Base-by-base conservation (phyloP, 2,329 filamentous ascomycete species). In the Delphinella strobiligena region DNA sequence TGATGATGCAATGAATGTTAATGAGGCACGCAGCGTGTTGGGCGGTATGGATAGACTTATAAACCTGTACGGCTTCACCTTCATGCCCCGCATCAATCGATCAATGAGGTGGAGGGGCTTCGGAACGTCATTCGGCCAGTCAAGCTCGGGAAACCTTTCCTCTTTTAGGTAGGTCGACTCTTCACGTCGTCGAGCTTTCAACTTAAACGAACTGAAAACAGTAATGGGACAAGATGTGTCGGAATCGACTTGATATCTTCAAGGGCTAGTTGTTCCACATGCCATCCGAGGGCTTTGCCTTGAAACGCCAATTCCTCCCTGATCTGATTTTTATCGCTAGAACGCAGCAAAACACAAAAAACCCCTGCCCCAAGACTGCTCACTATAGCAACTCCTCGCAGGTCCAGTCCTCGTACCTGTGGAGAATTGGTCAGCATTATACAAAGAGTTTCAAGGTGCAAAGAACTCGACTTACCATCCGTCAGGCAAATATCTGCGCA, bases 401-500 rank as follows among this genome's bases (percentile, higher is more conserved):
- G 27, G 88, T 93, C 91, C 91, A 98, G 62, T 98, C 91, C 72
- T 98, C 91, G 63, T 96, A 96, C 68, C 83, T 89, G 50, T 30
- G 30, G 9, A 35, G n/a, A n/a, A n/a, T 27, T 7, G 7, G 22
- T 27, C 14, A 29, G 19, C n/a, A 22, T 41, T 24, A 44, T 37
- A 16, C 22, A 9, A 31, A 16, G 18, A 11, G 18, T 14, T 8
- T 29, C n/a, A 15, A 16, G 16, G 24, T 19, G 16, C 7, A 22
- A 11, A 14, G n/a, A 15, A 31, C 4, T 8, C 19, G 31, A 75
- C 84, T 71, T 72, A 93, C 85, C 77, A 94, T 68, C 91, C 91
- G 66, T 98, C 91, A 16, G 91, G 91, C 59, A 98, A 74, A 66
- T 96, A 98, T 57, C 91, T 78, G 60, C 91, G 78, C 48, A 98